Evolutionary conservation across 257 asterid species (phyloP).

Genomic region (Agastache rugosa): DNA sequence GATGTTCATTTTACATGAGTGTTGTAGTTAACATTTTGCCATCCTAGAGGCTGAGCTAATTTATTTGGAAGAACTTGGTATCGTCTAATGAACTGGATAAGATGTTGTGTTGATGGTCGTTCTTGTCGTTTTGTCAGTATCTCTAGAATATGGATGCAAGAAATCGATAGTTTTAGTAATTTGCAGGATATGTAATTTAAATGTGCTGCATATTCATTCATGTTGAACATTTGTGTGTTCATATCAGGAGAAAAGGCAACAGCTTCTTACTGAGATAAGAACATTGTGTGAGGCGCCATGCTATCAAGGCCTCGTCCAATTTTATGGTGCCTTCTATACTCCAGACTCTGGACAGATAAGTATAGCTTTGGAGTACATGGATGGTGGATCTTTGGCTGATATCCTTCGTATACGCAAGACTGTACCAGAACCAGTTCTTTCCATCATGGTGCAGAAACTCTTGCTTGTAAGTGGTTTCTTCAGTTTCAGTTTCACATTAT

Average conservation of each 20-base stretch:
- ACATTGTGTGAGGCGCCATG: constrained; percentile 96
- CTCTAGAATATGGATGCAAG: constrained; percentile 11
- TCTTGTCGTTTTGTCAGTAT: neutral
- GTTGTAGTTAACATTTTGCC: neutral
- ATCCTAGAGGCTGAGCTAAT: neutral
- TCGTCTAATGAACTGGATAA: neutral
- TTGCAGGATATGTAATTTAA: neutral
- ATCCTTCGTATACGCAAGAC: constrained; percentile 60
- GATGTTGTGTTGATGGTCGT: neutral
- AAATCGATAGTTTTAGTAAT: constrained; percentile 6
- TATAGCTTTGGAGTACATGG: constrained; percentile 97
- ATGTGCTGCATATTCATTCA: constrained; percentile 24
- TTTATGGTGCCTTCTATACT: constrained; percentile 94
- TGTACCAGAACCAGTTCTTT: constrained; percentile 84
- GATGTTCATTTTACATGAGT: neutral
- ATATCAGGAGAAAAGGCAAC: constrained; percentile 94
- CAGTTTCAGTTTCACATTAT: constrained; percentile 10
- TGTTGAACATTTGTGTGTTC: constrained; percentile 28
- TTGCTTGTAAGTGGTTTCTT: constrained; percentile 61
- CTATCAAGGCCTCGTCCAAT: constrained; percentile 87
- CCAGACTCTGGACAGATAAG: constrained; percentile 99
- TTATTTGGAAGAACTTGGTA: neutral
- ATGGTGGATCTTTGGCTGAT: constrained; percentile 98
- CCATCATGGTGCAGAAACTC: constrained; percentile 86
- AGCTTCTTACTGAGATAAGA: constrained; percentile 94